Conservation (phyloP, 768 basidiomycete species). For the Phanerochaete carnosa region DNA sequence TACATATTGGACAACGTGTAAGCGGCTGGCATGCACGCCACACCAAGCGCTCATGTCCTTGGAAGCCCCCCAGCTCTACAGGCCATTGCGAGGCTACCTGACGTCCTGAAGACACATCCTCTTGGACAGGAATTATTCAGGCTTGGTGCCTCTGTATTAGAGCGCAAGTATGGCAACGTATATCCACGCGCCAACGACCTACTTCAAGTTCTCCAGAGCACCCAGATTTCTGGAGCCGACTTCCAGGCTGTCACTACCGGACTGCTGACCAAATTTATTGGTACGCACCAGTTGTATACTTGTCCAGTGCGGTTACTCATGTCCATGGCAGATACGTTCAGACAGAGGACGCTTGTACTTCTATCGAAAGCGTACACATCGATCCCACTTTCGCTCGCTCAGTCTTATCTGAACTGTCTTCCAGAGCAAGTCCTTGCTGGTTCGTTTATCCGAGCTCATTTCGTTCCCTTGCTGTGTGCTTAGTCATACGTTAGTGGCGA, state of each 20-base stretch:
- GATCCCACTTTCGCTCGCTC: constrained; percentile 50
- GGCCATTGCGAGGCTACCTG: constrained; percentile 54
- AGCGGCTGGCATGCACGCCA: constrained; percentile 20
- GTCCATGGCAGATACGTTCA: constrained; percentile 58
- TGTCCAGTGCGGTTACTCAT: not conserved
- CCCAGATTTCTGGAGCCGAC: constrained; percentile 43
- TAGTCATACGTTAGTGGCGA: constrained; percentile 32
- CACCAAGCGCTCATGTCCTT: not conserved
- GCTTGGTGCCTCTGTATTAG: constrained; percentile 48
- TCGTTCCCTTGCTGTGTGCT: not conserved
- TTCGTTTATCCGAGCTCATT: constrained; percentile 12
- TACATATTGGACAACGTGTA: constrained; percentile 63
- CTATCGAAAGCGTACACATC: constrained; percentile 65
- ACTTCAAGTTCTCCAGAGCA: constrained; percentile 36
- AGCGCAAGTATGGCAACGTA: constrained; percentile 54
- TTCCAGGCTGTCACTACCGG: constrained; percentile 42
- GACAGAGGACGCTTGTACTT: constrained; percentile 50
- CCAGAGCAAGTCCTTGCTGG: constrained; percentile 30
- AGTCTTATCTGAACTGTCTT: constrained; percentile 52
- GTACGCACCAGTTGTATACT: constrained; percentile 33
- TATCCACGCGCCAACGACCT: constrained; percentile 47
- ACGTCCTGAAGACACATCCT: constrained; percentile 38
- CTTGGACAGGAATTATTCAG: constrained; percentile 43
- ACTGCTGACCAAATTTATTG: constrained; percentile 48
- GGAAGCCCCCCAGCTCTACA: constrained; percentile 57